Evolutionary conservation across 306 rosid genomes (phyloP), one percentile per base, ranked within the genome.

Genomic region (Lathyrus oleraceus): DNA sequence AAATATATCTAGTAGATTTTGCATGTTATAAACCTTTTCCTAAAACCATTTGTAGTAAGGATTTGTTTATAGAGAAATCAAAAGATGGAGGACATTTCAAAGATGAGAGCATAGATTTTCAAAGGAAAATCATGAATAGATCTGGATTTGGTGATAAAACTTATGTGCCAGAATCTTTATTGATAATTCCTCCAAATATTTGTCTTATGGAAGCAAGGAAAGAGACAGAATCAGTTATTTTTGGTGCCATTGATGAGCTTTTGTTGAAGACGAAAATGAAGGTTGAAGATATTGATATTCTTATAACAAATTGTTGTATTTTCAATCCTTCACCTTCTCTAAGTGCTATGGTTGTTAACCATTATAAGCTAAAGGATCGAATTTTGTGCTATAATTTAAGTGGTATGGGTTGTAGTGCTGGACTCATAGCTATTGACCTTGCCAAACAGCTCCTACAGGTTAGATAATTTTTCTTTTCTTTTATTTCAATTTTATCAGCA

Each of bases 351-450:
- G 47, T 78, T 17, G 65, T 78, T 13, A 78, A 72, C 60, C 74
- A 45, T 30, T 78, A 78, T 35, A 78, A 66, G 61, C 32, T 78
- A 11, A 60, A 39, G 42, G 51, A 64, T 0, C 43, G 72, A 20
- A 21, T 72, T 20, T 0, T 66, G 40, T 47, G 70, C 65, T 78
- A 78, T 65, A 78, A 71, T 59, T 43, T 78, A 4, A 27, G 74
- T 65, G 82, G 82, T 4, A 78, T 78, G 82, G 82, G 82, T 7
- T 78, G 82, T 21, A 78, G 82, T 78, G 82, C 82, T 38, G 82
- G 82, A 58, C 74, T 78, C 44, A 30, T 72, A 4, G 69, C 82
- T 3, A 21, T 59, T 39, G 82, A 78, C 5, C 74, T 78, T 10
- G 82, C 82, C 65, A 72, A 78, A 58, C 74, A 27, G 39, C 82